These are phyloP conservation scores for Leishmania amazonensis DNA, from an alignment of 208 protist species.

Conservation along the genomic window DNA sequence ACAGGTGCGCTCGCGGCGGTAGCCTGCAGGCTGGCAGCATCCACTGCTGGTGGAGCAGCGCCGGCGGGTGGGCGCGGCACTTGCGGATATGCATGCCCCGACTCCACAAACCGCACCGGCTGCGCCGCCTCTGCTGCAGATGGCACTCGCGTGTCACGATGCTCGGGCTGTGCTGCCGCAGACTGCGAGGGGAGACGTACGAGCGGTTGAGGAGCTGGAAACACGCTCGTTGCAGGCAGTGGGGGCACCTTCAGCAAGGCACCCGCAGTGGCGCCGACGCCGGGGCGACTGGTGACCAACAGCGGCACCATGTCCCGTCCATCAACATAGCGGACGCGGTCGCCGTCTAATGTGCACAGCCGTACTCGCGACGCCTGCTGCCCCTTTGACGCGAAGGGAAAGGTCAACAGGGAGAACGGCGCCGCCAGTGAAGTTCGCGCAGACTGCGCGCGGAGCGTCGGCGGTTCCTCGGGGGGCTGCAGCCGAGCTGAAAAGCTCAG, in stretches of 20 bases:
- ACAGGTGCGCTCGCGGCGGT: not conserved
- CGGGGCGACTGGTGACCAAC: not conserved
- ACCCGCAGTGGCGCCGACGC: too few relatives aligned
- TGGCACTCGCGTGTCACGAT: too few relatives aligned
- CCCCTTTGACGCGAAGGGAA: not conserved
- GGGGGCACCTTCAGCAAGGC: conserved; percentile 35
- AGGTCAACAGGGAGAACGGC: conserved; percentile 7
- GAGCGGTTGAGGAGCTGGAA: conserved; percentile 48
- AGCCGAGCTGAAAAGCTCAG: conserved; percentile 21
- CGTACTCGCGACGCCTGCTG: conserved; percentile 12
- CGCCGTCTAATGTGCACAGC: conserved; percentile 27
- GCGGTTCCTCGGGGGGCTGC: conserved; percentile 41
- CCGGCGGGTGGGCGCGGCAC: conserved; percentile 10
- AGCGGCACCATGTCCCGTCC: not conserved
- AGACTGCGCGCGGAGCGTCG: conserved; percentile 6
- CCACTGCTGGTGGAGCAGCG: conserved; percentile 20
- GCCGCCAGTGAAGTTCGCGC: conserved; percentile 1
- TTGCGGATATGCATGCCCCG: conserved; percentile 18
- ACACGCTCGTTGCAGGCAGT: conserved; percentile 65
- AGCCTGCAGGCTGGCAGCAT: conserved; percentile 15
- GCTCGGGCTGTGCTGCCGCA: not conserved
- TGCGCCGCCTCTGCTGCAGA: not conserved
- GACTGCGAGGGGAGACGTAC: conserved; percentile 25
- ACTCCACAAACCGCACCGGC: not conserved
- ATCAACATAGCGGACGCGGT: conserved; percentile 3